Base-by-base conservation (phyloP, 1,284 basidiomycete genomes). In the Ustilago xerochloae region DNA sequence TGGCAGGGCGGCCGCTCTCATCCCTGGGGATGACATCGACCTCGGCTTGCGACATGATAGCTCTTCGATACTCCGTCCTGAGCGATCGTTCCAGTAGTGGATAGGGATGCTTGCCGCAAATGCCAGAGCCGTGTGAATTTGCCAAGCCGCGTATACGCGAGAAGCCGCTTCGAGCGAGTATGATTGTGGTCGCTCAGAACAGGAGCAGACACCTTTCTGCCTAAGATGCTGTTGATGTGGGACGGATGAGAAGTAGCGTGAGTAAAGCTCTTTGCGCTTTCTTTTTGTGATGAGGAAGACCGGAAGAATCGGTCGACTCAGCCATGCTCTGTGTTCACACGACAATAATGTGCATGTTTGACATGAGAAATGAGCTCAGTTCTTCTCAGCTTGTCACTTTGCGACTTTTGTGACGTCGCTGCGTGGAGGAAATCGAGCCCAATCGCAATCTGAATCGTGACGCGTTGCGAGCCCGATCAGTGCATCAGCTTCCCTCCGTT, bases 1-100 rank as follows among this genome's bases (percentile, higher is more conserved):
- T 72, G 4, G 55, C 2, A 1, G 35, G 48, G 6, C 59, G 65
- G 4, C 32, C 30, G 18, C 26, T 36, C 15, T 50, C 26, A 5
- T 28, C 45, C 10, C 22, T 13, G 0, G 22, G 12, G 4, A 20
- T n/a, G 13, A 22, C 12, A 6, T 26, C 18, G 1, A n/a, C 6
- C 8, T 51, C 54, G 32, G 41, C 33, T 16, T 59, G 55, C 35
- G 61, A 62, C 68, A 71, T 71, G 46, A n/a, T 58, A 29, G 13
- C 35, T 18, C 32, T 26, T 0, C 10, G 8, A 16, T 36, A n/a
- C 15, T n/a, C 20, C 15, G n/a, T n/a, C n/a, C n/a, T n/a, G n/a
- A n/a, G n/a, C n/a, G n/a, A n/a, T n/a, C n/a, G n/a, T n/a, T n/a
- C n/a, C n/a, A n/a, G n/a, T n/a, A n/a, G n/a, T n/a, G n/a, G n/a